phyloP scores from a whole-genome alignment of 2,329 filamentous ascomycete genomes.

The Gaeumannomyces sp. region DNA sequence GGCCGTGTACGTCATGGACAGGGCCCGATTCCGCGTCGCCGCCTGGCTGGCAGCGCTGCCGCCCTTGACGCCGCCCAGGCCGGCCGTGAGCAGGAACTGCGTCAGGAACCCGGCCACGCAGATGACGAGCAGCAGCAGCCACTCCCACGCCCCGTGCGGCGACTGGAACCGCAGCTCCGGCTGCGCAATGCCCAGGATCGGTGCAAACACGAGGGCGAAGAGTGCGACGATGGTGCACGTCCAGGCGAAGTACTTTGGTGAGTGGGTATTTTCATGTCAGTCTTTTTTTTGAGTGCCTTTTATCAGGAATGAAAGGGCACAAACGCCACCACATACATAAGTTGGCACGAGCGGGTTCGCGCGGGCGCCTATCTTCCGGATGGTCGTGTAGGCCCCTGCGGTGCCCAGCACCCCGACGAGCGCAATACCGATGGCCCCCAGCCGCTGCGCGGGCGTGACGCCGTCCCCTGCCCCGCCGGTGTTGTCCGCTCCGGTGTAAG shows the following conservation, averaged over 20 bases:
- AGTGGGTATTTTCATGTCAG: conserved; percentile 22
- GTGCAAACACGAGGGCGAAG: conserved; percentile 48
- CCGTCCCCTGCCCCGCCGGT: neutral
- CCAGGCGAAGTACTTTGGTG: conserved; percentile 75
- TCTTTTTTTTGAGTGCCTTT: neutral
- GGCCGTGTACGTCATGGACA: conserved; percentile 52
- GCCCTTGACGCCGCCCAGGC: conserved; percentile 48
- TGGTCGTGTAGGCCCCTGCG: conserved; percentile 65
- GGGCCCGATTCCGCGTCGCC: conserved; percentile 57
- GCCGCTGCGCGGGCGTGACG: conserved; percentile 14
- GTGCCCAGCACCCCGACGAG: conserved; percentile 73
- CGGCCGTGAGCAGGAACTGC: conserved; percentile 79
- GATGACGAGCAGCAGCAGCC: conserved; percentile 61
- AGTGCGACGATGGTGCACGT: conserved; percentile 64
- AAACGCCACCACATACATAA: neutral
- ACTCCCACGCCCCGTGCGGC: conserved; percentile 44
- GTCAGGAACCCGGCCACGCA: conserved; percentile 72
- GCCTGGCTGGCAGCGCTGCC: neutral
- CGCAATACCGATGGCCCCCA: conserved; percentile 32
- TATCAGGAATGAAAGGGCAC: neutral
- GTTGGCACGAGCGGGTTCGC: conserved; percentile 66
- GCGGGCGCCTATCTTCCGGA: conserved; percentile 73
- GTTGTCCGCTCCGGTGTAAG: neutral
- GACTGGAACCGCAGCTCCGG: conserved; percentile 39
- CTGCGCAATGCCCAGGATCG: conserved; percentile 37